Evolutionary conservation across 306 rosid species (phyloP).

Genomic region (Cicer arietinum): DNA sequence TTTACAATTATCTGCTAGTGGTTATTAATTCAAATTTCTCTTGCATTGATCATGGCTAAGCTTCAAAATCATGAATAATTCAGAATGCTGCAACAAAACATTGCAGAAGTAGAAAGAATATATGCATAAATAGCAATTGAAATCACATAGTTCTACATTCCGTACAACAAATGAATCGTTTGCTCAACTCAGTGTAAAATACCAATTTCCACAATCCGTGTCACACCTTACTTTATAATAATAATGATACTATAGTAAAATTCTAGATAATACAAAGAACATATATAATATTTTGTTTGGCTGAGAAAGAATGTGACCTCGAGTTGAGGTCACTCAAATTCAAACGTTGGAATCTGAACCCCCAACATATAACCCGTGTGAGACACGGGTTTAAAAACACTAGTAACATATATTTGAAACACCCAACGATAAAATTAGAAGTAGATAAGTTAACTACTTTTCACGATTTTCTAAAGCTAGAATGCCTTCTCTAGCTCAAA

Average conservation of each 20-base stretch:
- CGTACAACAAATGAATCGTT: conserved; percentile 30
- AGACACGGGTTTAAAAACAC: too few species aligned
- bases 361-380: too few species aligned
- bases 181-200: neutral
- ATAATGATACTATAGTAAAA: conserved; percentile 22
- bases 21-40: neutral
- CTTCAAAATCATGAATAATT: neutral
- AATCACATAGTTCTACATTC: neutral
- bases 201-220: conserved; percentile 25
- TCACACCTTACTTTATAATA: conserved; percentile 44
- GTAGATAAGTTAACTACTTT: conserved; percentile 41
- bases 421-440: conserved; percentile 46
- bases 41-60: neutral
- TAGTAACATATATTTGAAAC: conserved; percentile 39
- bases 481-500: conserved; percentile 54
- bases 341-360: neutral
- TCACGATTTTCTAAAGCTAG: conserved; percentile 44
- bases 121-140: neutral
- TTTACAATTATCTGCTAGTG: neutral
- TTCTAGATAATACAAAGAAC: conserved; percentile 42
- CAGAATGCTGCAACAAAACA: neutral
- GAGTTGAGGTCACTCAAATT: conserved; percentile 71
- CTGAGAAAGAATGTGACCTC: conserved; percentile 86
- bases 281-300: conserved; percentile 16
- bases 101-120: neutral